A percentile compares a stretch with the other conserved stretches of the same genome.
phyloP scores from a whole-genome alignment of 768 basidiomycete genomes.

The Lenzites betulinus region DNA sequence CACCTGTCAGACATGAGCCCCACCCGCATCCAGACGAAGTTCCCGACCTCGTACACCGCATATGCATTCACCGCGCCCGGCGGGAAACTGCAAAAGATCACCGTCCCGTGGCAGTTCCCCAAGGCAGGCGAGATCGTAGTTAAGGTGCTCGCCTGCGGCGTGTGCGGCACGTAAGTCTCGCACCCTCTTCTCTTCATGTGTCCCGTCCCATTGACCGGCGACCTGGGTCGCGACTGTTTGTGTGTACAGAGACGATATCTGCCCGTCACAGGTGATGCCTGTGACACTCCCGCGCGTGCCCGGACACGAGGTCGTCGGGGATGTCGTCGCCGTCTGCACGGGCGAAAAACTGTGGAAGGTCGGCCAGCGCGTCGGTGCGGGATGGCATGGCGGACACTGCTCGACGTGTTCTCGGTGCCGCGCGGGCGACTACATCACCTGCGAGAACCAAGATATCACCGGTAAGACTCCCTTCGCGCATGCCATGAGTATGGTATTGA shows the following conservation, averaged over 20 bases:
- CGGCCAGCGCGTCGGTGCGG: constrained; percentile 34
- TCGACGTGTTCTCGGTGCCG: constrained; percentile 28
- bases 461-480: constrained; percentile 11
- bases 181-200: neutral
- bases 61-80: constrained; percentile 28
- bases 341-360: constrained; percentile 25
- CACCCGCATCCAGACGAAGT: constrained; percentile 6
- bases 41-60: constrained; percentile 22
- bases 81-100: constrained; percentile 24
- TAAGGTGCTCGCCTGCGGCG: constrained; percentile 32
- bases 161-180: constrained; percentile 29
- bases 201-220: neutral
- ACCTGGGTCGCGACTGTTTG: neutral
- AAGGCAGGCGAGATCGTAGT: constrained; percentile 27
- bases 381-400: constrained; percentile 35
- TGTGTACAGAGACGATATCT: constrained; percentile 23
- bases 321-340: constrained; percentile 24
- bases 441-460: constrained; percentile 27
- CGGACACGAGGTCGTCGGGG: constrained; percentile 33
- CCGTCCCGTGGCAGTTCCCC: constrained; percentile 26
- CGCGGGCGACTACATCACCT: constrained; percentile 30
- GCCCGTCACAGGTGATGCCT: constrained; percentile 18
- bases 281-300: constrained; percentile 28
- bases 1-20: constrained; percentile 11
- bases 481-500: neutral